Evolutionary conservation across 768 basidiomycete genomes (phyloP).

Genomic region (Termitomyces sp.): DNA sequence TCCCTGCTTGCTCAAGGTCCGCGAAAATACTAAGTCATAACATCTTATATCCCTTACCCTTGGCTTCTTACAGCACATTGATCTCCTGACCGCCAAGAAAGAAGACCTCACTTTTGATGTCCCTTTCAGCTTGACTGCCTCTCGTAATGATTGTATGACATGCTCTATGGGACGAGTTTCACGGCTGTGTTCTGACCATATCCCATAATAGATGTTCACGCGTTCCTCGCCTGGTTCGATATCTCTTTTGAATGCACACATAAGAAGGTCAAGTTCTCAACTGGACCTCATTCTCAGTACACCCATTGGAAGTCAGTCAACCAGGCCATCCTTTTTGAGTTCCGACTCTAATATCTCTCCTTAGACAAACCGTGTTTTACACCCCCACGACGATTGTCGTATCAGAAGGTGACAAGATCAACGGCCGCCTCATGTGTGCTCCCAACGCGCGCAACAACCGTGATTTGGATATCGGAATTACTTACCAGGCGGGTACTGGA

Average conservation of each 20-base stretch:
- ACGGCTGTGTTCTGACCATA: background rate
- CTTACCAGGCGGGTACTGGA: conserved; percentile 52
- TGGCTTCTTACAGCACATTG: conserved; percentile 60
- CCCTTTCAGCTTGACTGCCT: conserved; percentile 76
- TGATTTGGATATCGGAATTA: conserved; percentile 87
- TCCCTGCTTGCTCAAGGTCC: conserved; percentile 84
- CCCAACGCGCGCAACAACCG: conserved; percentile 94
- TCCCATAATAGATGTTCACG: conserved; percentile 73
- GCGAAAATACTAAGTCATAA: conserved; percentile 11
- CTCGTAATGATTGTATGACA: conserved; percentile 87
- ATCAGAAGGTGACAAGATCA: conserved; percentile 66
- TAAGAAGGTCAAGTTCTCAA: conserved; percentile 94
- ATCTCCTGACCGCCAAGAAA: conserved; percentile 89
- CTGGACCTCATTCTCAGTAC: conserved; percentile 95
- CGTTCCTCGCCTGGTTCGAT: conserved; percentile 99
- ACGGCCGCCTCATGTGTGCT: conserved; percentile 70
- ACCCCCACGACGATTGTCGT: conserved; percentile 77
- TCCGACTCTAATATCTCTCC: background rate
- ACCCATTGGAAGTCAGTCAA: conserved; percentile 90
- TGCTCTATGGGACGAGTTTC: background rate
- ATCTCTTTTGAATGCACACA: conserved; percentile 94
- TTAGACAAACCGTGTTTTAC: conserved; percentile 96
- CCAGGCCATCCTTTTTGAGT: background rate
- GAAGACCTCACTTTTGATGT: conserved; percentile 89
- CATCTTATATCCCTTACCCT: background rate